Evolutionary conservation across 169 alveolate genomes (phyloP).

Genomic region (Plasmodium fragile): DNA sequence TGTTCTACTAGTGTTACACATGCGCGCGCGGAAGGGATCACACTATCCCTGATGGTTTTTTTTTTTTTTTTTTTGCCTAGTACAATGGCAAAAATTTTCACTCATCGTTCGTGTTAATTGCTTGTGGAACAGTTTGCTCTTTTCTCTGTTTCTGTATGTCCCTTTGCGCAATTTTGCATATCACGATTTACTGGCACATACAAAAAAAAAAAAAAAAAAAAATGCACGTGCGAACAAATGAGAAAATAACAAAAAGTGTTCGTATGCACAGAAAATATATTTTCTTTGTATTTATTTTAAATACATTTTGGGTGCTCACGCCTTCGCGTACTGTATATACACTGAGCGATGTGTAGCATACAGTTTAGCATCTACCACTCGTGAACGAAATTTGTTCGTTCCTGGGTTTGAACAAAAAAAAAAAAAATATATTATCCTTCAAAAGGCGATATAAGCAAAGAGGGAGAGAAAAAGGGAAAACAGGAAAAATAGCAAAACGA

Average conservation of each 20-base stretch:
- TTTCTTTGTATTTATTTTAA: not conserved
- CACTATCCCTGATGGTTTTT: constrained; percentile 4
- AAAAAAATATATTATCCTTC: not conserved
- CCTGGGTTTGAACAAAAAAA: constrained; percentile 9
- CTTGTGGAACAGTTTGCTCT: not conserved
- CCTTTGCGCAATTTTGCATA: not conserved
- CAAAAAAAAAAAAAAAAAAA: not conserved
- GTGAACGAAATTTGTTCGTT: not conserved
- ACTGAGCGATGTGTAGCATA: constrained; percentile 7
- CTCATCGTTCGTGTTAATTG: not conserved
- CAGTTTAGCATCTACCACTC: constrained; percentile 49
- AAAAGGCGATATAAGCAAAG: not conserved
- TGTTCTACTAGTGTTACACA: not conserved
- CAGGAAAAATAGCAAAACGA: constrained; percentile 11
- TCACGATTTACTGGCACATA: not conserved
- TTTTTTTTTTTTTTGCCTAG: constrained; percentile 4
- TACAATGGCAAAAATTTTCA: not conserved
- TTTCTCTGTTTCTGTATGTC: not conserved
- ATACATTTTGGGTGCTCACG: not conserved
- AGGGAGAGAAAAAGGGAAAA: not conserved
- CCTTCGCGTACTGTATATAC: not conserved
- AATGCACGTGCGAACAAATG: constrained; percentile 5
- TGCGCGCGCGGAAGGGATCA: not conserved
- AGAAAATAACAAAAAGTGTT: not conserved
- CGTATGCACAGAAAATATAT: not conserved